Conservation (phyloP, 2,329 filamentous ascomycete species). For the Aureobasidium sp. region DNA sequence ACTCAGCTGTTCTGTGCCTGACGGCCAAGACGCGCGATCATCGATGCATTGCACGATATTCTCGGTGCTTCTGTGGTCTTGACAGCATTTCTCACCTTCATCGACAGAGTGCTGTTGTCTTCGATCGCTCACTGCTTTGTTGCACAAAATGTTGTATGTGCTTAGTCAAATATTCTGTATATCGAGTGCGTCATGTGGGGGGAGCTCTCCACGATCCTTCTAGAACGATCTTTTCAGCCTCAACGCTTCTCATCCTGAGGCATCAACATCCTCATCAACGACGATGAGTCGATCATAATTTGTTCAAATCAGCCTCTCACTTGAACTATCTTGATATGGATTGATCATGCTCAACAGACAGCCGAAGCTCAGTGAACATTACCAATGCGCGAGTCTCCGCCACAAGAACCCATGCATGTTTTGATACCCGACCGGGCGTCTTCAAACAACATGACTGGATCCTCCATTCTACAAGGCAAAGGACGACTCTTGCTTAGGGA, state of each 20-base stretch:
- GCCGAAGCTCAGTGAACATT: background rate
- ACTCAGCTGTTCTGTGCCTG: constrained; percentile 8
- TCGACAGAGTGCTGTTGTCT: background rate
- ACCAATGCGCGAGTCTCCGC: background rate
- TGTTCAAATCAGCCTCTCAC: background rate
- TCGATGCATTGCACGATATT: background rate
- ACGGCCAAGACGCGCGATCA: constrained; percentile 6
- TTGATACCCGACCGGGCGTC: background rate
- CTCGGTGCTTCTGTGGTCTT: constrained; percentile 2
- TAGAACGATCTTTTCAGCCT: background rate
- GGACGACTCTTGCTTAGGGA: too few species aligned
- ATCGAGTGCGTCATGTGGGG: constrained; percentile 6
- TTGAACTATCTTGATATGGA: background rate
- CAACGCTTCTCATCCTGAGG: background rate
- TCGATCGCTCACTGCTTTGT: background rate
- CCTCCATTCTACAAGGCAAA: too few species aligned
- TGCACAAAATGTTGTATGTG: background rate
- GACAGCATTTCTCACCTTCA: background rate
- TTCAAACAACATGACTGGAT: background rate
- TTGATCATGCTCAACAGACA: background rate
- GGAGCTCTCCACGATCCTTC: background rate
- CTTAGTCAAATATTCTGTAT: background rate
- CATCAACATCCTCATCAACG: background rate
- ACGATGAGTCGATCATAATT: background rate
- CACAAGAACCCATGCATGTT: background rate